Percentiles rank a stretch among this genome's conserved stretches.
phyloP scores from a whole-genome alignment of 2,329 filamentous ascomycete species.

The Endothia cerciana region DNA sequence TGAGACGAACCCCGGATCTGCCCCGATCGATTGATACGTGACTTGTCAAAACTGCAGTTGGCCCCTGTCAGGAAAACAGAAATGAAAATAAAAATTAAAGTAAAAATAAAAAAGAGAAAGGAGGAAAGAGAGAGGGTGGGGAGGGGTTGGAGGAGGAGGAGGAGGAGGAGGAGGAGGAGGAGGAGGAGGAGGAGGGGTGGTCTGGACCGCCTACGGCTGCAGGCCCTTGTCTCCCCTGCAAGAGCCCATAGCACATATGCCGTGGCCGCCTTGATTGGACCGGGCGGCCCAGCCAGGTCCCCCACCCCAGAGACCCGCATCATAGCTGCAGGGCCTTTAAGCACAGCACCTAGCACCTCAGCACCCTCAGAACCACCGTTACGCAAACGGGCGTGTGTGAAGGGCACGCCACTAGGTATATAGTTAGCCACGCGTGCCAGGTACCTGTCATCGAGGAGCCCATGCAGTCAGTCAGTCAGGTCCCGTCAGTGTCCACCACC shows the following conservation, averaged over 20 bases:
- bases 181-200: not conserved
- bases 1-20: too few species aligned
- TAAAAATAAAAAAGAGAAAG: too few species aligned
- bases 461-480: too few species aligned
- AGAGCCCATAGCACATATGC: not conserved
- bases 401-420: too few species aligned
- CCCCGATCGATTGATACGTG: too few species aligned
- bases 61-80: too few species aligned
- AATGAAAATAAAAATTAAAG: too few species aligned
- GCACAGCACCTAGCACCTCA: not conserved
- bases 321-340: constrained; percentile 11
- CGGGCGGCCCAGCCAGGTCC: not conserved
- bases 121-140: not conserved
- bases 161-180: not conserved
- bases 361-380: too few species aligned
- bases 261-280: not conserved
- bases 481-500: not conserved
- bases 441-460: not conserved
- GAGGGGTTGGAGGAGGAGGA: not conserved
- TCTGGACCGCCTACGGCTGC: not conserved
- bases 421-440: not conserved
- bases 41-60: too few species aligned
- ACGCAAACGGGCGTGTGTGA: too few species aligned
- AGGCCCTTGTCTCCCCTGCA: not conserved
- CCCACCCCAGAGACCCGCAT: not conserved